Conservation (phyloP, 2,329 filamentous ascomycete species). For the Lachnellula hyalina region DNA sequence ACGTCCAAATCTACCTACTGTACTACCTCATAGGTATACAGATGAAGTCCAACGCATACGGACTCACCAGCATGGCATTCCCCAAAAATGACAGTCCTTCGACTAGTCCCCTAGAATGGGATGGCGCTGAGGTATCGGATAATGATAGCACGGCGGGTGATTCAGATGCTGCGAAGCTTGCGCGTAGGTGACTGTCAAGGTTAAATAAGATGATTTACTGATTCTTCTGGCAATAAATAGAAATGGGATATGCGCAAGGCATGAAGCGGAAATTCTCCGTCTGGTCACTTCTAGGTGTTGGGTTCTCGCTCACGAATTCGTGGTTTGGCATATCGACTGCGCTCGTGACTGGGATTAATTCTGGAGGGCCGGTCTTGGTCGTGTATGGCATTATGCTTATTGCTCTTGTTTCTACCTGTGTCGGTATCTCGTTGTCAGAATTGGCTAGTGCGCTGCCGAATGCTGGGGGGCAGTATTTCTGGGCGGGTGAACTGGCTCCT, state of each 20-base stretch:
- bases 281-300: constrained; percentile 39
- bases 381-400: constrained; percentile 39
- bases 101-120: neutral
- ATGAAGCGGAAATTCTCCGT: constrained; percentile 38
- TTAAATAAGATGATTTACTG: neutral
- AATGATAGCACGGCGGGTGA: neutral
- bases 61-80: neutral
- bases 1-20: neutral
- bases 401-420: constrained; percentile 36
- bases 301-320: constrained; percentile 39
- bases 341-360: constrained; percentile 36
- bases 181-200: neutral
- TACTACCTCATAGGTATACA: neutral
- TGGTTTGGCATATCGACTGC: constrained; percentile 35
- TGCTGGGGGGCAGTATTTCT: constrained; percentile 41
- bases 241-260: constrained; percentile 29
- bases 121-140: neutral
- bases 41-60: neutral
- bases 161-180: constrained; percentile 4
- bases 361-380: constrained; percentile 37
- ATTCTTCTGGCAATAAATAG: neutral
- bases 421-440: constrained; percentile 38
- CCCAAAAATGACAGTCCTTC: neutral
- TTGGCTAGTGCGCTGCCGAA: constrained; percentile 38
- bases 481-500: constrained; percentile 38